A percentile compares a stretch with the other conserved stretches of the same genome.
Conservation (phyloP, 2,329 filamentous ascomycete genomes). For the Gnomoniopsis smithogilvyi region DNA sequence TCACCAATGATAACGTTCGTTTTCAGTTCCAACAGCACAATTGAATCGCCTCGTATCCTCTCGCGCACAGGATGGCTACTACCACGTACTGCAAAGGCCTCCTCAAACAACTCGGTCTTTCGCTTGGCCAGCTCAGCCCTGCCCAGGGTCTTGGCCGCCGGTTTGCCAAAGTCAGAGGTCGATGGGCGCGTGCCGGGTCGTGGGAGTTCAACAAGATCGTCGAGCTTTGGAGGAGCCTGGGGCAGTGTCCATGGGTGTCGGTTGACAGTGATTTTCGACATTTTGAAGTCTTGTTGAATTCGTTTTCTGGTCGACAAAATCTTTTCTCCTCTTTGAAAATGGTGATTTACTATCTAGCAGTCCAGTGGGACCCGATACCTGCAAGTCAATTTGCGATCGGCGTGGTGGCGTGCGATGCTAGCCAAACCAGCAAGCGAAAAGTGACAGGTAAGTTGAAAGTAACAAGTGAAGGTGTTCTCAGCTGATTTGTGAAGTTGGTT, state of each 20-base stretch:
- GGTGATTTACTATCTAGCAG: not conserved
- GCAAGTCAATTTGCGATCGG: not conserved
- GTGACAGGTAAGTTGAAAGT: not conserved
- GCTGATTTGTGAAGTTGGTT: not conserved
- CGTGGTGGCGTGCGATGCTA: not conserved
- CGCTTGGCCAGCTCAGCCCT: constrained; percentile 32
- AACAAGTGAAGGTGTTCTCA: not conserved
- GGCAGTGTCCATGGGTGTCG: constrained; percentile 23
- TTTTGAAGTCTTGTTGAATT: constrained; percentile 24
- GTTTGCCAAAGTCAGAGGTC: constrained; percentile 34
- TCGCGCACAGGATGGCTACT: constrained; percentile 37
- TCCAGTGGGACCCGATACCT: not conserved
- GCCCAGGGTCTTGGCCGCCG: constrained; percentile 28
- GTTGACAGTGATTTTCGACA: constrained; percentile 29
- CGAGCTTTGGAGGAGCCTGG: constrained; percentile 22
- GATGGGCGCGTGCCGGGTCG: constrained; percentile 36
- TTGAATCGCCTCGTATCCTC: constrained; percentile 49
- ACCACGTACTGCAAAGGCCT: constrained; percentile 32
- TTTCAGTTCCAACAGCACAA: constrained; percentile 61
- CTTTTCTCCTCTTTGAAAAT: not conserved
- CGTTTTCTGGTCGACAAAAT: not conserved
- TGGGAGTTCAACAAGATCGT: constrained; percentile 35
- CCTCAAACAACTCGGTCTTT: constrained; percentile 45
- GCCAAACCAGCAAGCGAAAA: not conserved
- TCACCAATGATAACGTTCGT: constrained; percentile 68